These are phyloP conservation scores for Ophiosphaerella narmari DNA, from an alignment of 2,329 filamentous ascomycete genomes.

Conservation along the genomic window DNA sequence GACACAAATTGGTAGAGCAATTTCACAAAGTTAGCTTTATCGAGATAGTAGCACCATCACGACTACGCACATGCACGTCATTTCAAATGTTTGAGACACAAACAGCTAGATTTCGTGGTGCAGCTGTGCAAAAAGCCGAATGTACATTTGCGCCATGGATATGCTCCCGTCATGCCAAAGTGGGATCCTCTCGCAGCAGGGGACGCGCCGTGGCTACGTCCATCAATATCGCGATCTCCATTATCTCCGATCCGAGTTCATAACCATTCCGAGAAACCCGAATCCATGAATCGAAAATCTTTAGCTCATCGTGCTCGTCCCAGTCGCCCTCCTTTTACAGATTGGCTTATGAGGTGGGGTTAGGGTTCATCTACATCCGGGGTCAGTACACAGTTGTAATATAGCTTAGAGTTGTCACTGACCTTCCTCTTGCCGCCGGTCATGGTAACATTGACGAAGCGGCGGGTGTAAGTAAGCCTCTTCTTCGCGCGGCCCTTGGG, in stretches of 20 bases:
- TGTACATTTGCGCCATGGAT: constrained; percentile 48
- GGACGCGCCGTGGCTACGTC: constrained; percentile 36
- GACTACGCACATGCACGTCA: not conserved
- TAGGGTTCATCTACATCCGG: constrained; percentile 76
- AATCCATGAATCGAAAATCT: constrained; percentile 41
- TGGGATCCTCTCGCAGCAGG: constrained; percentile 36
- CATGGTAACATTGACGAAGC: constrained; percentile 97
- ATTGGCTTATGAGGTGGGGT: constrained; percentile 69
- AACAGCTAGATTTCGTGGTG: constrained; percentile 36
- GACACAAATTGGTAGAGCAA: not conserved
- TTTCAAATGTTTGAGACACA: constrained; percentile 24
- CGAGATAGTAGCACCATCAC: not conserved
- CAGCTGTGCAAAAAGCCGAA: constrained; percentile 42
- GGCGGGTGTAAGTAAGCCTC: constrained; percentile 93
- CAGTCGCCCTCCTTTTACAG: constrained; percentile 24
- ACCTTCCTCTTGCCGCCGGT: constrained; percentile 99
- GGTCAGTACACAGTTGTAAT: constrained; percentile 11
- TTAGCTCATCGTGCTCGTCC: constrained; percentile 41
- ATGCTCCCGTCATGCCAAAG: constrained; percentile 47
- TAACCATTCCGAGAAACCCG: constrained; percentile 43
- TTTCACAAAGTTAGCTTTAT: too few relatives aligned
- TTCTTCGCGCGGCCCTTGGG: constrained; percentile 98
- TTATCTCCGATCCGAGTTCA: constrained; percentile 48
- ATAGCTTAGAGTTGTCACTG: constrained; percentile 38
- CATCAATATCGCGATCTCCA: constrained; percentile 34